A percentile compares a stretch with the other conserved stretches of the same genome.
Conservation (phyloP, 768 basidiomycete species). For the Leccinum variicolor region DNA sequence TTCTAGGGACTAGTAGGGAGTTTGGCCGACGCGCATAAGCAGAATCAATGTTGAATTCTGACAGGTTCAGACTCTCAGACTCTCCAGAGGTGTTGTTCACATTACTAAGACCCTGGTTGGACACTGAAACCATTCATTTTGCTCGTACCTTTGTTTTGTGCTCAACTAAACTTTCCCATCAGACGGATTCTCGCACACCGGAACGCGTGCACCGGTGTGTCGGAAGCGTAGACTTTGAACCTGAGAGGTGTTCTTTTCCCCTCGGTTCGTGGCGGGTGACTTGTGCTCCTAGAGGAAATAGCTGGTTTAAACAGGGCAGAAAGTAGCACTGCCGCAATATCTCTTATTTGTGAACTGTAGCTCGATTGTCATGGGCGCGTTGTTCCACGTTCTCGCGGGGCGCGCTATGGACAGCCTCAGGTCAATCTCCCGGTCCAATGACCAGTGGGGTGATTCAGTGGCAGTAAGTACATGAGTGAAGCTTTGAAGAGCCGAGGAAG, state of each 20-base stretch:
- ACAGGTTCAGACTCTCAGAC: not conserved
- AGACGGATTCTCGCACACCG: not conserved
- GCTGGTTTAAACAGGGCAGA: not conserved
- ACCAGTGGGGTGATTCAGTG: not conserved
- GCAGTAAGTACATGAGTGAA: conserved; percentile 14
- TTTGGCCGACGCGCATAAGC: not conserved
- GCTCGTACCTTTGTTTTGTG: not conserved
- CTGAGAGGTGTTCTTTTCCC: not conserved
- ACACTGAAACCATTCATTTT: not conserved
- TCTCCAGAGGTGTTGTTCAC: not conserved
- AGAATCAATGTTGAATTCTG: not conserved
- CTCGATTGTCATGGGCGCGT: not conserved
- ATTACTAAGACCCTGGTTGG: not conserved
- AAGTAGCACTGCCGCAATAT: not conserved
- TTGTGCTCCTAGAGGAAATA: not conserved
- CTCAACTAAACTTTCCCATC: not conserved
- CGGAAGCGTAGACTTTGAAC: not conserved
- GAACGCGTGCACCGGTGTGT: not conserved
- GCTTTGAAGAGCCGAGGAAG: conserved; percentile 2
- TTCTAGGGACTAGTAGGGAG: too few relatives aligned
- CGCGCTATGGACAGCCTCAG: not conserved
- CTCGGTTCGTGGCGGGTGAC: not conserved
- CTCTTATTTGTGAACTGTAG: too few relatives aligned
- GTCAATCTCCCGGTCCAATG: not conserved
- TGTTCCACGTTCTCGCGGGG: not conserved